Percentiles rank a stretch among this genome's conserved stretches.
These are phyloP conservation scores for Petunia axillaris DNA, from an alignment of 257 asterid genomes.

Conservation along the genomic window DNA sequence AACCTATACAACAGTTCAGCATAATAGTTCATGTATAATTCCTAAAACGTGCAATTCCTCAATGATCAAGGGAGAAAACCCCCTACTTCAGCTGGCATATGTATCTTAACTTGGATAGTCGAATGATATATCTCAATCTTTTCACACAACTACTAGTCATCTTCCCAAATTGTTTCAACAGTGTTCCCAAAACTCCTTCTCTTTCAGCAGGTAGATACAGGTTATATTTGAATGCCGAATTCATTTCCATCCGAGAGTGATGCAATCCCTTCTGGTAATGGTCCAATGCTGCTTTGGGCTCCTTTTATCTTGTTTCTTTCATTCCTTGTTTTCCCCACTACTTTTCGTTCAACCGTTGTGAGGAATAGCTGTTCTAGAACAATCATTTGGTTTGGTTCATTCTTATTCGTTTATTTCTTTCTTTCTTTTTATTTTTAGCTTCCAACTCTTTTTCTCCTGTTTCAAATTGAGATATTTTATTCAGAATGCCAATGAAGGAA, in stretches of 20 bases:
- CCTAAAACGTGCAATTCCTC: neutral
- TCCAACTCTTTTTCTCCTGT: conserved; percentile 7
- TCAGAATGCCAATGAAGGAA: conserved; percentile 91
- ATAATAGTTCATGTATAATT: neutral
- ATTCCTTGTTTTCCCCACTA: neutral
- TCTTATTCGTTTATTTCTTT: neutral
- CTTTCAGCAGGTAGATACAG: no score
- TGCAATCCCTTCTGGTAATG: no score
- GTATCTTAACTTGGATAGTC: neutral
- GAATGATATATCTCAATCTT: neutral
- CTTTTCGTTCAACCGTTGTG: neutral
- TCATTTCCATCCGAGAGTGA: no score
- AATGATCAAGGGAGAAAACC: neutral
- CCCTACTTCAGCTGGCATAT: conserved; percentile 12
- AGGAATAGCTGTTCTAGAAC: no score
- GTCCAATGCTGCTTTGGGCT: neutral
- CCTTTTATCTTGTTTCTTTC: neutral
- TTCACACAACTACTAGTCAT: neutral
- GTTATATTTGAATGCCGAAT: no score
- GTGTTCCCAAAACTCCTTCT: neutral
- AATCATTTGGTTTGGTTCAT: no score
- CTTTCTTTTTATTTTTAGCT: conserved; percentile 10
- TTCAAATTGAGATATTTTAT: conserved; percentile 39
- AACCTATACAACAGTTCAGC: neutral
- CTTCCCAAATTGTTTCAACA: neutral